Base-by-base conservation (phyloP, 352 stramenopile species). In the Pythium sp. region DNA sequence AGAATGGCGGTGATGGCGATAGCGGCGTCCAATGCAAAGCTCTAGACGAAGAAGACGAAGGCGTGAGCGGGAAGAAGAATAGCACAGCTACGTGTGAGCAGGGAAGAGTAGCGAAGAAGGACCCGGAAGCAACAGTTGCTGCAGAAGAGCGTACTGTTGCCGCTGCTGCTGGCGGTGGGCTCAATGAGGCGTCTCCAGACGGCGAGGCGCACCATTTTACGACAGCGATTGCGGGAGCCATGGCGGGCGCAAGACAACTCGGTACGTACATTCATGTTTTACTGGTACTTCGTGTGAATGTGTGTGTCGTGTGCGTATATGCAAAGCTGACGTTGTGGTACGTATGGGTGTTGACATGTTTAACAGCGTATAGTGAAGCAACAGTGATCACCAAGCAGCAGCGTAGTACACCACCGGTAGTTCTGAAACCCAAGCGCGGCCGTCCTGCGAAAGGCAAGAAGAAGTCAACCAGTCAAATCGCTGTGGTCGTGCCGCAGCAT, bases 341-440 rank as follows among this genome's bases (percentile, higher is more conserved):
- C 38, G 30, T 30, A 41, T 24, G 65, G 22, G 65, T 47, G 43
- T 46, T 53, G 4, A 14, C 28, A 11, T 22, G 63, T 3, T 28
- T 36, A 65, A 49, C 58, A 88, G 82, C 80, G 32, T 81, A 81
- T 56, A 78, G 79, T 6, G 75, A 89, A 53, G 54, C 81, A 12
- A 76, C 63, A 8, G 75, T 82, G 5, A 43, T 76, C 47, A 64
- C 60, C 5, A 71, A 51, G 20, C 3, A 7, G 24, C 53, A 51
- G 14, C 24, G 24, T 15, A n/a, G 8, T 14, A 8, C 14, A 32
- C 43, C n/a, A 47, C 7, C 41, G 20, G 30, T 34, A 20, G 28
- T 11, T 26, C 28, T 34, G 30, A 61, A 61, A 6, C 20, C 30
- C 30, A 61, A 61, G 55, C 30, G 30, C 20, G 55, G 18, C 20